Conservation (phyloP, 73 alveolate genomes). For the Paraurostyla sp. region DNA sequence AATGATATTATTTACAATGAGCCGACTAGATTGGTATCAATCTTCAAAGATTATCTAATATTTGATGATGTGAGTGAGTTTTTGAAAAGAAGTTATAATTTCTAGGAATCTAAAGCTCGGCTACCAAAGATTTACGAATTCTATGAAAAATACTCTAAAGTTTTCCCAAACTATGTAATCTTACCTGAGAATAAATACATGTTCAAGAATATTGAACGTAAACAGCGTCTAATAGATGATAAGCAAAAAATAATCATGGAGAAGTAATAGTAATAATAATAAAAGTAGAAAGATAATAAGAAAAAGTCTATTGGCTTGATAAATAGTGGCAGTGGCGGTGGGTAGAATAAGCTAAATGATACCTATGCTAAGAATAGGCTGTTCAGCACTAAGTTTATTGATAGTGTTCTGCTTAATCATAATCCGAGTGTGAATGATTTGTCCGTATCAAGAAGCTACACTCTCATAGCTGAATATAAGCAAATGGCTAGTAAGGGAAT, state of each 20-base stretch:
- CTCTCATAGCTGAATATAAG: neutral
- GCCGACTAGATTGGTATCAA: slow-evolving; percentile 81
- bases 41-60: slow-evolving; percentile 86
- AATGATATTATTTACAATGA: slow-evolving; percentile 89
- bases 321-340: neutral
- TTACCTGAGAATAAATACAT: slow-evolving; percentile 87
- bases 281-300: slow-evolving; percentile 55
- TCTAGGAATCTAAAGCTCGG: slow-evolving; percentile 71
- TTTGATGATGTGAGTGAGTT: slow-evolving; percentile 89
- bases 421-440: slow-evolving; percentile 16
- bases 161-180: slow-evolving; percentile 89
- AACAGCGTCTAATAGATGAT: slow-evolving; percentile 84
- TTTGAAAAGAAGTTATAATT: slow-evolving; percentile 79
- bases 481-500: neutral
- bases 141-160: slow-evolving; percentile 84
- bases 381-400: slow-evolving; percentile 60
- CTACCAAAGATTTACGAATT: slow-evolving; percentile 90
- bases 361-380: slow-evolving; percentile 48
- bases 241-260: slow-evolving; percentile 64
- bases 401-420: slow-evolving; percentile 50
- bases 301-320: slow-evolving; percentile 31
- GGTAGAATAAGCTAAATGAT: slow-evolving; percentile 30
- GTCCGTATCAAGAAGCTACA: neutral
- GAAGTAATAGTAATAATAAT: slow-evolving; percentile 61
- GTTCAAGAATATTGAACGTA: slow-evolving; percentile 88